Base-by-base conservation (phyloP, 805 yeast genomes). In the Ogataea chonburiensis region DNA sequence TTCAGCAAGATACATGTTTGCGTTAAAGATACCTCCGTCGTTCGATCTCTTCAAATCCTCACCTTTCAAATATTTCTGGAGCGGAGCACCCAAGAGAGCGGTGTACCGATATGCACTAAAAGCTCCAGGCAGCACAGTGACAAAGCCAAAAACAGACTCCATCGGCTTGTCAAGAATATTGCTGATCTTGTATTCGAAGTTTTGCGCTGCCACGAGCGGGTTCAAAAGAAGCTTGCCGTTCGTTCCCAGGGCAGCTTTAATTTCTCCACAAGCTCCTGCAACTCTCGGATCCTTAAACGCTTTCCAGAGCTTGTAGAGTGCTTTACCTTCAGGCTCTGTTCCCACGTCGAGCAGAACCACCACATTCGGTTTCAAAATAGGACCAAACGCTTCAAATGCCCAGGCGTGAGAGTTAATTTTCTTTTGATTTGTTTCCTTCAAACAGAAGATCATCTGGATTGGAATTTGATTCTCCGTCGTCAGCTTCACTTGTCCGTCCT, bases 201-300 rank as follows among this genome's bases (percentile, higher is more conserved):
- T 91, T 60, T 93, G 98, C 0, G 97, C 94, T 3, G 98, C 96
- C 7, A 91, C 91, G 38, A 91, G 63, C 7, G 98, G 98, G 56
- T 91, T 91, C 11, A 80, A 46, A 28, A 91, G 64, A 23, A 71
- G 55, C 17, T 52, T 52, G 27, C 61, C 61, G 11, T 64, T 61
- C 30, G 55, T 60, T 3, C 98, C 97, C 36, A 89, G 65, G 60
- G 82, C 79, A 0, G 93, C 94, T 46, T 79, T 81, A 62, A 93
- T 91, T 58, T 93, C 98, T 37, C 98, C 98, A 75, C 98, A 91
- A 1, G 97, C 95, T 24, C 98, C 98, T 3, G 95, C 98, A 14
- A 91, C 94, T 36, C 78, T 74, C 2, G 87, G 82, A 50, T 79
- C 72, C 42, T 69, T 70, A 55, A 91, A 93, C 25, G 89, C 76